phyloP scores from a whole-genome alignment of 176 grass and related monocot species.

The Avena insularis region DNA sequence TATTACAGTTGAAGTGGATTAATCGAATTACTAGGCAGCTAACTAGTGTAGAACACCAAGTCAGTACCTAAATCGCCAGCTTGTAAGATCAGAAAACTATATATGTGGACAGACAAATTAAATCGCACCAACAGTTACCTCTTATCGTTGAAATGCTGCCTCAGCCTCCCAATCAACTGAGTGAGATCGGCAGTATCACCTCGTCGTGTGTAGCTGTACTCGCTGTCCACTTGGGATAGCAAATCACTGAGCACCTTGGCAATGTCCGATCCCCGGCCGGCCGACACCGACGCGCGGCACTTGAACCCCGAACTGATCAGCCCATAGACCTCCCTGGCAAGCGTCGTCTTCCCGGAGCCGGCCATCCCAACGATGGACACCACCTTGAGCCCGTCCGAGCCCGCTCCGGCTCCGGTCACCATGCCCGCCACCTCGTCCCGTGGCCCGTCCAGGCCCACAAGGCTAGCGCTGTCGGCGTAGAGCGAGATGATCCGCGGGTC shows the following conservation, averaged over 20 bases:
- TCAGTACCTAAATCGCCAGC: not conserved
- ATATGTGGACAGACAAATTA: not conserved
- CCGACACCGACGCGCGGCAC: not conserved
- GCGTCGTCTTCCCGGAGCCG: conserved; percentile 55
- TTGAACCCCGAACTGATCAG: not conserved
- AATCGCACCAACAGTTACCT: not conserved
- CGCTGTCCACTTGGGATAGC: not conserved
- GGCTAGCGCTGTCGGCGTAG: not conserved
- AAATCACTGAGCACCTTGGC: conserved; percentile 1
- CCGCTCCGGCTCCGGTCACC: not conserved
- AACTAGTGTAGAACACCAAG: not conserved
- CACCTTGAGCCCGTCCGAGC: not conserved
- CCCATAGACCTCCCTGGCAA: not conserved
- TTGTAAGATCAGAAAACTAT: not conserved
- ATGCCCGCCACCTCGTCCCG: conserved; percentile 24
- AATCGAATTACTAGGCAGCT: not conserved
- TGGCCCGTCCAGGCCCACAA: conserved; percentile 23
- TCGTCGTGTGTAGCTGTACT: not conserved
- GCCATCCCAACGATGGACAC: conserved; percentile 42
- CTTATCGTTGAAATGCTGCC: not conserved
- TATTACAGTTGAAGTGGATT: not conserved
- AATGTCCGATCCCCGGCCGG: conserved; percentile 4
- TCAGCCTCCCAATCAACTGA: not conserved
- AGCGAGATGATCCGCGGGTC: conserved; percentile 15
- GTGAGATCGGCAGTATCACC: not conserved